These are phyloP conservation scores for Urochloa ruziziensis DNA, from an alignment of 176 grass and related monocot species.

Conservation along the genomic window DNA sequence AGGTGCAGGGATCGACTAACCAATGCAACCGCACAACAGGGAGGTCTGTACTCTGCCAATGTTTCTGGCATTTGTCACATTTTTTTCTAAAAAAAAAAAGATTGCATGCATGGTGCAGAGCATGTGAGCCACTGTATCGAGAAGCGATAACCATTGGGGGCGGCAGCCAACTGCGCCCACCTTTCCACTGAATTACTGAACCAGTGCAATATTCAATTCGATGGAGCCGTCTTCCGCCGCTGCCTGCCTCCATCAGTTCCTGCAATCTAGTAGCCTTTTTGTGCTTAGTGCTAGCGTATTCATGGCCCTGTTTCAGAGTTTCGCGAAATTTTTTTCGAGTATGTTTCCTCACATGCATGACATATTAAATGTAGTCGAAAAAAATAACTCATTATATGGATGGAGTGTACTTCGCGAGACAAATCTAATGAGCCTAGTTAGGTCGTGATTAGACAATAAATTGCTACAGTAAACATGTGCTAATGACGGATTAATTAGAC, in stretches of 20 bases:
- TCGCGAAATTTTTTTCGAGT: no score
- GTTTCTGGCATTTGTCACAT: background rate
- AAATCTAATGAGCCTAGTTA: no score
- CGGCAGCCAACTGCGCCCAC: background rate
- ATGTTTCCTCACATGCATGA: no score
- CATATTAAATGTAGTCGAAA: no score
- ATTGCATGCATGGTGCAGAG: background rate
- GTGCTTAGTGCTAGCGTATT: background rate
- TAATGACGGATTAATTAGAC: no score
- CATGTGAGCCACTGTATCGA: background rate
- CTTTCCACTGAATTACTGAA: conserved; percentile 8
- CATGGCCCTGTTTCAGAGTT: background rate
- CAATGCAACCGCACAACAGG: background rate
- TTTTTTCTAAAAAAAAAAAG: background rate
- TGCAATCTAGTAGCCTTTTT: background rate
- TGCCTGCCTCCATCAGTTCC: background rate
- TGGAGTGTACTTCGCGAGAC: no score
- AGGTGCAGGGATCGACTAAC: background rate
- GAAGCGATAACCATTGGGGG: background rate
- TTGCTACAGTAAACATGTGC: no score
- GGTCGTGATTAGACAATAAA: no score
- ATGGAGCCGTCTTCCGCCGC: background rate
- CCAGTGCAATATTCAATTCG: background rate
- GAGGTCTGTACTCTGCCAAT: background rate
- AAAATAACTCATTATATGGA: no score